Percentiles rank a stretch among this genome's conserved stretches.
Evolutionary conservation across 768 basidiomycete genomes (phyloP).

Genomic region (Kwoniella sp.): DNA sequence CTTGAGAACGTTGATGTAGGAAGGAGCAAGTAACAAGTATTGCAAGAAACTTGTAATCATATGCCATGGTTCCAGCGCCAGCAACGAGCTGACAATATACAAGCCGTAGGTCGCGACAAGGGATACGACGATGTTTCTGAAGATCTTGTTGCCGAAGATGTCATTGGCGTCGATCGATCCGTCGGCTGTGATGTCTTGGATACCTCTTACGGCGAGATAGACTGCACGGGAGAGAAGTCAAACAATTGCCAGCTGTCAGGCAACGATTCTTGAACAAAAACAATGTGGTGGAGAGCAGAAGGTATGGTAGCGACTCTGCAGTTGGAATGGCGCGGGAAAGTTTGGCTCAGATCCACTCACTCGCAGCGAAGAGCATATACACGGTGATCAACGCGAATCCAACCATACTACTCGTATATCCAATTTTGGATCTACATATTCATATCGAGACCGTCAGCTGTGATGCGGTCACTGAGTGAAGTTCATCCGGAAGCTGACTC

Average conservation of each 20-base stretch:
- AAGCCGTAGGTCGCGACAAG: conserved; percentile 84
- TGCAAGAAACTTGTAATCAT: conserved; percentile 94
- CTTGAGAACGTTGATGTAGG: conserved; percentile 92
- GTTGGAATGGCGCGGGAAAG: conserved; percentile 1
- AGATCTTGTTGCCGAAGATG: conserved; percentile 69
- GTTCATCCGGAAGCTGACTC: conserved; percentile 14
- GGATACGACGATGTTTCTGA: conserved; percentile 83
- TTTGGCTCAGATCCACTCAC: conserved; percentile 26
- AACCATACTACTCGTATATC: conserved; percentile 79
- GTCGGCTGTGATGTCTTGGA: conserved; percentile 63
- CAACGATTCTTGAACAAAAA: too few species aligned
- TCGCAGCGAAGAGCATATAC: conserved; percentile 77
- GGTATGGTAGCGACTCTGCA: background rate
- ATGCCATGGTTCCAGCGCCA: conserved; percentile 93
- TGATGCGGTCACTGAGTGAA: background rate
- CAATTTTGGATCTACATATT: conserved; percentile 64
- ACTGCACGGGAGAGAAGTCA: conserved; percentile 60
- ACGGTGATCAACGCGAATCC: conserved; percentile 87
- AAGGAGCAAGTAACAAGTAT: conserved; percentile 72
- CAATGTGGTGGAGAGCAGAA: too few species aligned
- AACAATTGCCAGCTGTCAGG: background rate
- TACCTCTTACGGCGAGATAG: conserved; percentile 78
- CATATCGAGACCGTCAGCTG: background rate
- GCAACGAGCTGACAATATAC: conserved; percentile 77
- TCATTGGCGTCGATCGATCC: conserved; percentile 61